Percentiles rank a stretch among this genome's conserved stretches.
These are phyloP conservation scores for Metschnikowia aberdeeniae DNA, from an alignment of 805 yeast species.

Conservation along the genomic window DNA sequence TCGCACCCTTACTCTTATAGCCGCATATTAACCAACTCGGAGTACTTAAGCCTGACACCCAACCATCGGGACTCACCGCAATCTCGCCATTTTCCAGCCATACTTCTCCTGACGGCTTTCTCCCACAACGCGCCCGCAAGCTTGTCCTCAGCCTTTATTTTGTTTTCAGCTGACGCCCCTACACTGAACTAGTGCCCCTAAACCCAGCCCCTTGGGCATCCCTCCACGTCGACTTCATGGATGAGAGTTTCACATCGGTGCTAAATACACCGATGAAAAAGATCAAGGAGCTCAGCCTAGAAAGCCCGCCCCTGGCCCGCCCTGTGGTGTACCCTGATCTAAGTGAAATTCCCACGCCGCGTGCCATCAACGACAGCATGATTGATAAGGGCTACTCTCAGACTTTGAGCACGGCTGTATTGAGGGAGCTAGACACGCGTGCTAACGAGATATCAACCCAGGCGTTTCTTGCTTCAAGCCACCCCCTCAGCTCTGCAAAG, in stretches of 20 bases:
- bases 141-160: not conserved
- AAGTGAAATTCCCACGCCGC: slow-evolving; percentile 12
- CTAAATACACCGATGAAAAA: slow-evolving; percentile 40
- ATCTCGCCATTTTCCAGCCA: too few relatives aligned
- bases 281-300: slow-evolving; percentile 29
- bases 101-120: too few relatives aligned
- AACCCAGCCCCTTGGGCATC: not conserved
- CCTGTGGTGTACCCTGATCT: slow-evolving; percentile 16
- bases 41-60: not conserved
- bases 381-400: slow-evolving; percentile 17
- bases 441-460: slow-evolving; percentile 17
- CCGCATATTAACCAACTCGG: not conserved
- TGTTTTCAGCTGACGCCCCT: not conserved
- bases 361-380: slow-evolving; percentile 14
- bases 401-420: slow-evolving; percentile 17
- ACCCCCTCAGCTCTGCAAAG: slow-evolving; percentile 2
- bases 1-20: not conserved
- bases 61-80: too few relatives aligned
- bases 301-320: slow-evolving; percentile 25
- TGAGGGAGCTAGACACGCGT: slow-evolving; percentile 16
- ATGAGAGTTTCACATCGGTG: slow-evolving; percentile 12
- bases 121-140: not conserved
- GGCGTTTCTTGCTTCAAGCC: not conserved
- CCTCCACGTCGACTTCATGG: slow-evolving; percentile 7
- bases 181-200: not conserved